These are phyloP conservation scores for Daldinia sp. DNA, from an alignment of 2,329 filamentous ascomycete genomes.

Conservation along the genomic window DNA sequence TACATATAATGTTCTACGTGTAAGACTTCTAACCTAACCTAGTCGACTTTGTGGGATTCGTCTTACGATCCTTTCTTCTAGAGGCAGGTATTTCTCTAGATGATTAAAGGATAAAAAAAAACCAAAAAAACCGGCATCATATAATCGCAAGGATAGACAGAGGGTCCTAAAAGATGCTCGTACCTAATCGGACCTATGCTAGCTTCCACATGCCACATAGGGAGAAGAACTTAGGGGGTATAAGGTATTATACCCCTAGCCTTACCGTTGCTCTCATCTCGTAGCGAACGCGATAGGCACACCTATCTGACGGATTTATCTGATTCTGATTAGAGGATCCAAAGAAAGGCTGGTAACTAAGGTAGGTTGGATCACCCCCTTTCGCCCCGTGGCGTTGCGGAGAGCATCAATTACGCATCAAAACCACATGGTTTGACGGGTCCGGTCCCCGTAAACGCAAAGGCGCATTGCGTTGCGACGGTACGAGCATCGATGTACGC, in stretches of 20 bases:
- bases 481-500: neutral
- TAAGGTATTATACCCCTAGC: conserved; percentile 7
- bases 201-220: neutral
- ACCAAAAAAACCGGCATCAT: neutral
- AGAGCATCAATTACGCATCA: neutral
- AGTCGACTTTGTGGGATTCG: conserved; percentile 8
- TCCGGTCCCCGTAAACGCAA: neutral
- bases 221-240: neutral
- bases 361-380: neutral
- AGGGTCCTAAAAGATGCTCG: neutral
- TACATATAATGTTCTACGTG: neutral
- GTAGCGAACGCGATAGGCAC: neutral
- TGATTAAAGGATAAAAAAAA: neutral
- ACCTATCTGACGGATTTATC: neutral
- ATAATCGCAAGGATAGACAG: conserved; percentile 7
- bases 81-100: neutral
- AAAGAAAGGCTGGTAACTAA: neutral
- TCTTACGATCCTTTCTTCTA: neutral
- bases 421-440: neutral
- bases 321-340: neutral
- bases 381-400: neutral
- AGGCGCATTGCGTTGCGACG: neutral
- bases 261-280: neutral
- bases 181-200: conserved; percentile 26
- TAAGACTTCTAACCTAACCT: no score